phyloP scores from a whole-genome alignment of 2,329 filamentous ascomycete species.

The Zymoseptoria passerinii region DNA sequence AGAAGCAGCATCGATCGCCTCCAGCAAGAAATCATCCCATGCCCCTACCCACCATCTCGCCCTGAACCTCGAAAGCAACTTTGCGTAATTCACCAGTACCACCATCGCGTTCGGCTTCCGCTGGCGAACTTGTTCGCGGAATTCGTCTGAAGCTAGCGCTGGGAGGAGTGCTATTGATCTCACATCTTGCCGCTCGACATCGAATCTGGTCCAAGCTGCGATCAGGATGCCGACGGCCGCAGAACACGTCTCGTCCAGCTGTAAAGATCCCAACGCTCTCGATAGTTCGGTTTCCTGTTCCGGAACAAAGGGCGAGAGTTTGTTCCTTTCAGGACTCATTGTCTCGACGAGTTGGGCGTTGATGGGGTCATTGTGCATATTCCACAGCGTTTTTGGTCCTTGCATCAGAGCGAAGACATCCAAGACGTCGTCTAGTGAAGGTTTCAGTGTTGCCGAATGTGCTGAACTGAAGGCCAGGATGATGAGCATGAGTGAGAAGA shows the following conservation, averaged over 20 bases:
- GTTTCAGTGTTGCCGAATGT: slow-evolving; percentile 13
- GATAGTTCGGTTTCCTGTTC: neutral
- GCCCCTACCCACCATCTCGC: neutral
- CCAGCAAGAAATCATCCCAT: neutral
- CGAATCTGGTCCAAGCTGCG: slow-evolving; percentile 6
- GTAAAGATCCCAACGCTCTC: slow-evolving; percentile 2
- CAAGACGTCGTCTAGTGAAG: slow-evolving; percentile 20
- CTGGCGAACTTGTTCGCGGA: slow-evolving; percentile 14
- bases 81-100: slow-evolving; percentile 8
- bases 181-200: slow-evolving; percentile 10
- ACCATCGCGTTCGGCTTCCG: slow-evolving; percentile 16
- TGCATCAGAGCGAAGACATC: slow-evolving; percentile 21
- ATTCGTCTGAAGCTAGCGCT: slow-evolving; percentile 18
- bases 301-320: neutral
- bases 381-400: slow-evolving; percentile 18
- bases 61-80: neutral
- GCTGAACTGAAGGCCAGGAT: slow-evolving; percentile 21
- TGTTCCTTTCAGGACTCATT: neutral
- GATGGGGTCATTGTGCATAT: slow-evolving; percentile 5
- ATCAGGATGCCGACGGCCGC: slow-evolving; percentile 2
- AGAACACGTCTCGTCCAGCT: slow-evolving; percentile 4
- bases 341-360: slow-evolving; percentile 11
- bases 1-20: neutral
- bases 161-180: slow-evolving; percentile 20
- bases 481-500: slow-evolving; percentile 21